A percentile compares a stretch with the other conserved stretches of the same genome.
These are phyloP conservation scores for Calycina marina DNA, from an alignment of 2,329 filamentous ascomycete species.

Conservation along the genomic window DNA sequence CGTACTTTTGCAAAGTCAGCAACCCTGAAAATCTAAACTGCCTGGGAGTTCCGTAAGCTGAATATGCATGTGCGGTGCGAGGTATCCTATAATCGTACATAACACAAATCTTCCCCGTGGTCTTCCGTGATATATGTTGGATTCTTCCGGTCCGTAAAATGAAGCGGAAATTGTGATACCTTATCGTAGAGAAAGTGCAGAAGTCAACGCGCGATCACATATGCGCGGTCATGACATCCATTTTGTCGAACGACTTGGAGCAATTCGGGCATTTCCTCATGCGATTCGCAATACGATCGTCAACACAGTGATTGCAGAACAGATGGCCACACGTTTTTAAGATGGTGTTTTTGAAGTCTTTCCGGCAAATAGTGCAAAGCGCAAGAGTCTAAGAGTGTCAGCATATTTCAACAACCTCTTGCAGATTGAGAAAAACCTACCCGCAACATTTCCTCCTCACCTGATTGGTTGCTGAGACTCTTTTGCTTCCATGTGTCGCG, in stretches of 20 bases:
- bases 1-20: no score
- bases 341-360: slow-evolving; percentile 85
- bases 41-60: no score
- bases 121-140: no score
- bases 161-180: no score
- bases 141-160: no score
- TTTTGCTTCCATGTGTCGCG: slow-evolving; percentile 77
- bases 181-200: no score
- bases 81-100: no score
- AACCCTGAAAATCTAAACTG: no score
- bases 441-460: slow-evolving; percentile 73
- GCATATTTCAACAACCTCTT: slow-evolving; percentile 9
- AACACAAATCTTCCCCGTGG: no score
- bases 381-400: slow-evolving; percentile 48
- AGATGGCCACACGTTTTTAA: slow-evolving; percentile 91
- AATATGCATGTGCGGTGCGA: no score
- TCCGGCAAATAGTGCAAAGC: slow-evolving; percentile 83
- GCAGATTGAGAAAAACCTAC: slow-evolving; percentile 49
- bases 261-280: slow-evolving; percentile 94
- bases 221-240: slow-evolving; percentile 71
- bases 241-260: slow-evolving; percentile 78
- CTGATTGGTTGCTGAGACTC: slow-evolving; percentile 63
- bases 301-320: slow-evolving; percentile 83
- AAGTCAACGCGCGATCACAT: no score
- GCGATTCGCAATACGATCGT: slow-evolving; percentile 75